Evolutionary conservation across 140 eudicot genomes (phyloP).

Genomic region (Cichorium intybus): DNA sequence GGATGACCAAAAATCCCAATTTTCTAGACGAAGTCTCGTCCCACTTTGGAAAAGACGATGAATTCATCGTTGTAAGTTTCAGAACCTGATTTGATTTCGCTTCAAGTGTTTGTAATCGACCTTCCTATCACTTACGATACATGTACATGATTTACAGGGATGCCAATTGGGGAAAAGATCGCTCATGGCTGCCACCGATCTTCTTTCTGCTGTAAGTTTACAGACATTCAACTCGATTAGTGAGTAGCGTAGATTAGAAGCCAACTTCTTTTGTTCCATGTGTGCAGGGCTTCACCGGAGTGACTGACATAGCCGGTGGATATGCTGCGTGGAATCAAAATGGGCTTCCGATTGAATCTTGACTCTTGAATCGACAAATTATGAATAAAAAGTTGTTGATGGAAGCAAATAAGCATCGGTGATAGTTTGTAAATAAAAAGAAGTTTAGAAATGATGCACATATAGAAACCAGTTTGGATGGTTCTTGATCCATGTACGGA

Average conservation of each 20-base stretch:
- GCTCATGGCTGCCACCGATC: slow-evolving; percentile 78
- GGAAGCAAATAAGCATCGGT: slow-evolving; percentile 8
- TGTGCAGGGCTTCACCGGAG: slow-evolving; percentile 75
- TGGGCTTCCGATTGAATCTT: slow-evolving; percentile 61
- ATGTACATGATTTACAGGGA: slow-evolving; percentile 44
- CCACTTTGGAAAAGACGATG: slow-evolving; percentile 74
- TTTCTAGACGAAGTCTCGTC: slow-evolving; percentile 59
- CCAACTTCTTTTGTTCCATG: background rate
- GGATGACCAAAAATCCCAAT: slow-evolving; percentile 61
- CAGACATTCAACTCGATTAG: background rate
- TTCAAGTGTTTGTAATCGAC: background rate
- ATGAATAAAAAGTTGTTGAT: background rate
- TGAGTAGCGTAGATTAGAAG: background rate
- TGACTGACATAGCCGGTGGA: slow-evolving; percentile 83
- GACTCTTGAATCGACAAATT: slow-evolving; percentile 9
- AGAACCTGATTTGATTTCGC: background rate
- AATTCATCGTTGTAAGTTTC: slow-evolving; percentile 66
- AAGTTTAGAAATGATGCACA: slow-evolving; percentile 21
- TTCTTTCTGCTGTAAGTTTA: slow-evolving; percentile 66
- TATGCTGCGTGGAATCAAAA: slow-evolving; percentile 77
- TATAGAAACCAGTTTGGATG: background rate
- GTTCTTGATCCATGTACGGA: slow-evolving; percentile 20
- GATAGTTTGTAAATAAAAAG: slow-evolving; percentile 24
- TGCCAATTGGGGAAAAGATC: slow-evolving; percentile 88
- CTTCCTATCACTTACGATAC: background rate